Conservation (phyloP, 2,329 filamentous ascomycete species). For the Annulohypoxylon truncatum region DNA sequence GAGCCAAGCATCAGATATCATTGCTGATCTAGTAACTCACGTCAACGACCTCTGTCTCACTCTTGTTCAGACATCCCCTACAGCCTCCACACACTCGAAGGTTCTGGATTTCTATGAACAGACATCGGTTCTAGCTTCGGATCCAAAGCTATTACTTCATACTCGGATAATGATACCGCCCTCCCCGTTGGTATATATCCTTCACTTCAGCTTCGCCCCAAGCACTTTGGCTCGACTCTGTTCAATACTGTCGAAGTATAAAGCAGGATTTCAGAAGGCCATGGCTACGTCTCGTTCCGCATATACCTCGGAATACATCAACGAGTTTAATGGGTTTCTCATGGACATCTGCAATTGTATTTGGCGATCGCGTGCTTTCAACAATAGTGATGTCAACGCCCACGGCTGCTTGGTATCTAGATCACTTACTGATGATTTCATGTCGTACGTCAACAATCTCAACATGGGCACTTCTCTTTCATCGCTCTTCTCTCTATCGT, state of each 20-base stretch:
- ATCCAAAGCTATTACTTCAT: constrained; percentile 61
- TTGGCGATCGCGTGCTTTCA: constrained; percentile 81
- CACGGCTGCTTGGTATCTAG: constrained; percentile 64
- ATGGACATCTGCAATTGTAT: constrained; percentile 89
- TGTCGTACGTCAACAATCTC: constrained; percentile 61
- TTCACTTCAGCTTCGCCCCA: constrained; percentile 74
- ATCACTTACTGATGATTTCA: constrained; percentile 58
- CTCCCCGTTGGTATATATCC: constrained; percentile 73
- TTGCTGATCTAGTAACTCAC: constrained; percentile 60
- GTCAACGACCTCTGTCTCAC: constrained; percentile 69
- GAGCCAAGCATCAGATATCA: constrained; percentile 51
- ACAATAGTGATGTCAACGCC: constrained; percentile 70
- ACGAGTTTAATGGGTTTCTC: constrained; percentile 82
- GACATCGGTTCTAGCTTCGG: constrained; percentile 66
- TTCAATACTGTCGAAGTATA: constrained; percentile 76
- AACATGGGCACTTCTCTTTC: constrained; percentile 60
- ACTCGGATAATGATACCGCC: constrained; percentile 77
- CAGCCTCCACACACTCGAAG: constrained; percentile 60
- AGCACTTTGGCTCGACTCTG: constrained; percentile 76
- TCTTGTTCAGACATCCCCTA: constrained; percentile 65
- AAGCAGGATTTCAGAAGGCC: constrained; percentile 75
- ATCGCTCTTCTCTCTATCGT: constrained; percentile 68
- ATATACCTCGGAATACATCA: constrained; percentile 71
- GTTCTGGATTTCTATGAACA: constrained; percentile 78
- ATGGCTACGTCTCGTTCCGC: constrained; percentile 43